Conservation (phyloP, 176 grass and related monocot genomes). For the Canna indica region DNA sequence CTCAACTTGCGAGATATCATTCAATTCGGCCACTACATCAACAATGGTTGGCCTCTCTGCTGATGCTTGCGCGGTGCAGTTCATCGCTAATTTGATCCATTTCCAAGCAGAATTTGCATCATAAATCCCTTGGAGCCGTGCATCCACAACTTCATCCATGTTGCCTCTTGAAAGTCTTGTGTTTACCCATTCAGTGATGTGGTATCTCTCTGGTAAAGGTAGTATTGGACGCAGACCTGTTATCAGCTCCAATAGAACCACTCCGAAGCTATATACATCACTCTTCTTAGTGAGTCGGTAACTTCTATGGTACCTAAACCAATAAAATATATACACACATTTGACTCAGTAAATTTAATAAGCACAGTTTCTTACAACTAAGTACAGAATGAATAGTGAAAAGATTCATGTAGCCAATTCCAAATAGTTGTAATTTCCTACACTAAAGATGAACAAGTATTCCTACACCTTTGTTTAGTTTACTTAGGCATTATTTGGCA, state of each 20-base stretch:
- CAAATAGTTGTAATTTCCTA: too few relatives aligned
- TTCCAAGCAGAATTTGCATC: slow-evolving; percentile 2
- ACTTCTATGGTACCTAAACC: neutral
- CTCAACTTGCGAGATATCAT: neutral
- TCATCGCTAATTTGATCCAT: neutral
- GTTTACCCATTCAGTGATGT: neutral
- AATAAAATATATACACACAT: neutral
- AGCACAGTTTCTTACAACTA: neutral
- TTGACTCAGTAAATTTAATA: neutral
- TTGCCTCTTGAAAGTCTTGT: neutral
- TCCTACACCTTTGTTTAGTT: too few relatives aligned
- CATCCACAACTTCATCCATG: neutral
- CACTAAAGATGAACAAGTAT: too few relatives aligned
- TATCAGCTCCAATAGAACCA: slow-evolving; percentile 11
- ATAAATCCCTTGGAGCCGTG: neutral
- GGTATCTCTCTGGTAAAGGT: neutral
- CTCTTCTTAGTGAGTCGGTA: neutral
- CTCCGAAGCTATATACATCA: slow-evolving; percentile 14
- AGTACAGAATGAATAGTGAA: too few relatives aligned
- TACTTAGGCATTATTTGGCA: too few relatives aligned
- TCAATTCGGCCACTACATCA: neutral
- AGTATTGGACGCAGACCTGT: neutral
- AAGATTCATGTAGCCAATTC: too few relatives aligned
- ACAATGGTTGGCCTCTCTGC: neutral
- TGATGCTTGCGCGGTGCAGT: neutral